phyloP scores from a whole-genome alignment of 208 protist species.

The Angomonas deanei region DNA sequence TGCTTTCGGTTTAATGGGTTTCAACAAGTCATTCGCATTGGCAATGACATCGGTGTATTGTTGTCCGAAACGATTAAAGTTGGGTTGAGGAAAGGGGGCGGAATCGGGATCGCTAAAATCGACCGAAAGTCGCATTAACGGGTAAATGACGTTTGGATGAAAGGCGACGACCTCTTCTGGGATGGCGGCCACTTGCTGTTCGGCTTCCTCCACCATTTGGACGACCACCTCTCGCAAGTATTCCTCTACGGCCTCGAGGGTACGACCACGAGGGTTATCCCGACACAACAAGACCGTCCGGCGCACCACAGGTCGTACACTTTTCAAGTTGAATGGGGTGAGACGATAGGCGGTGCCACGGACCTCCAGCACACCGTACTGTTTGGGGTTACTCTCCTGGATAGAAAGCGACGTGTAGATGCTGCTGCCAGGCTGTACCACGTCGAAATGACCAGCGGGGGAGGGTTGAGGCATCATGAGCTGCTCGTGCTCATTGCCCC shows the following conservation, averaged over 20 bases:
- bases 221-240: slow-evolving; percentile 67
- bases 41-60: slow-evolving; percentile 86
- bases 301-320: slow-evolving; percentile 91
- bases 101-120: slow-evolving; percentile 73
- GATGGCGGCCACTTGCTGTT: slow-evolving; percentile 57
- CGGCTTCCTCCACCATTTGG: slow-evolving; percentile 77
- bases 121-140: slow-evolving; percentile 77
- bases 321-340: slow-evolving; percentile 83
- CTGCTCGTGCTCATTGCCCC: slow-evolving; percentile 99
- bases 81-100: slow-evolving; percentile 78
- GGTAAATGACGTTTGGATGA: slow-evolving; percentile 78
- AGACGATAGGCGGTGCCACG: slow-evolving; percentile 78
- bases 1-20: slow-evolving; percentile 61
- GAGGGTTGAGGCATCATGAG: slow-evolving; percentile 85
- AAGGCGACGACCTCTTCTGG: slow-evolving; percentile 73
- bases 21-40: slow-evolving; percentile 77
- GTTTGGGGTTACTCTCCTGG: slow-evolving; percentile 94
- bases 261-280: slow-evolving; percentile 46
- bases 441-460: slow-evolving; percentile 69
- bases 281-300: slow-evolving; percentile 70
- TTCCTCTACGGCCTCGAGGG: slow-evolving; percentile 79
- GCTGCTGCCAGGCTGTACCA: slow-evolving; percentile 97
- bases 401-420: slow-evolving; percentile 93
- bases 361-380: slow-evolving; percentile 88
- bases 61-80: slow-evolving; percentile 85